Conservation (phyloP, 2,329 filamentous ascomycete genomes). For the Nemania sp. region DNA sequence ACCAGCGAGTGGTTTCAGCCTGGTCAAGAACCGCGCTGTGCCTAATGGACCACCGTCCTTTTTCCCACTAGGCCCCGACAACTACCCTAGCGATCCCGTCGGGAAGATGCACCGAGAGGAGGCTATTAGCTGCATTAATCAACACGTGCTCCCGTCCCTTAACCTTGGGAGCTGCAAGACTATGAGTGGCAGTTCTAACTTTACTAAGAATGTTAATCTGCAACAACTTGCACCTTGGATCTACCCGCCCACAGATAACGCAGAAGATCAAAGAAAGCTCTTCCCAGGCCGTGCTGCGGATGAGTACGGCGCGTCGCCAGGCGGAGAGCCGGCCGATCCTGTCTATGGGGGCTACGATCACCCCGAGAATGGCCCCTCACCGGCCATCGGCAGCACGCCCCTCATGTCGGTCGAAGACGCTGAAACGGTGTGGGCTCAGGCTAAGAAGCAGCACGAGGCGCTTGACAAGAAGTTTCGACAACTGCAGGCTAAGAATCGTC, state of each 20-base stretch:
- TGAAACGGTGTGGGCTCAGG: conserved; percentile 55
- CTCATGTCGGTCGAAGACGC: conserved; percentile 67
- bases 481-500: conserved; percentile 39
- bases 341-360: conserved; percentile 42
- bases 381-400: conserved; percentile 54
- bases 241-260: conserved; percentile 51
- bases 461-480: conserved; percentile 43
- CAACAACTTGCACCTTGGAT: conserved; percentile 62
- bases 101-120: conserved; percentile 70
- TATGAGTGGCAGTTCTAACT: conserved; percentile 46
- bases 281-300: conserved; percentile 34
- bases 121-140: conserved; percentile 70
- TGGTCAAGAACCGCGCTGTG: conserved; percentile 68
- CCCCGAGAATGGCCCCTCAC: conserved; percentile 34
- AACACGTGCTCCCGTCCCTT: conserved; percentile 66
- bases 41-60: conserved; percentile 66
- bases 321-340: conserved; percentile 26
- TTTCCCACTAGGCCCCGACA: conserved; percentile 56
- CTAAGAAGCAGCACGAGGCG: conserved; percentile 42
- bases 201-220: conserved; percentile 55
- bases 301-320: conserved; percentile 27
- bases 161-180: conserved; percentile 56
- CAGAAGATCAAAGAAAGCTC: conserved; percentile 44
- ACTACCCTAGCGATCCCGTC: conserved; percentile 60
- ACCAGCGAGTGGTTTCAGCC: conserved; percentile 60